Base-by-base conservation (phyloP, 2,329 filamentous ascomycete genomes). In the Talaromyces sp. region DNA sequence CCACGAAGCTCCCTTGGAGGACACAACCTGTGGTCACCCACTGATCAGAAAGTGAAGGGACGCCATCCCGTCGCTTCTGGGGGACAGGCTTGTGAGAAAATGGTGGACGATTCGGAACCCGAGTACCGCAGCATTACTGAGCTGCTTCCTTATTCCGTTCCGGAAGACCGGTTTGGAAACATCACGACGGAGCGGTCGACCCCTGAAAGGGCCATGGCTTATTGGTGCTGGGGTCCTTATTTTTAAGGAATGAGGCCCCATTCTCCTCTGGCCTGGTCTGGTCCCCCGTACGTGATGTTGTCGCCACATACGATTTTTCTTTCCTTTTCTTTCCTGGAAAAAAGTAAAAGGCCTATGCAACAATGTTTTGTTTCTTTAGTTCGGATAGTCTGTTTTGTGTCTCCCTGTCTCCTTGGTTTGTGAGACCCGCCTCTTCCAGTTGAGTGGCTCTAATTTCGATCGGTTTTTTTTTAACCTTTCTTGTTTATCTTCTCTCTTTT, bases 141-240 rank as follows among this genome's bases (percentile, higher is more conserved):
- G n/a, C 42, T 62, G 52, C 40, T 62, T 59, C 50, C 52, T 52
- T 52, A 44, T 44, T 62, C 61, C 23, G 12, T 62, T 6, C 56
- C 61, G 30, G 61, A 62, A 53, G 61, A 62, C 23, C 57, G 52
- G 18, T 51, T 42, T 56, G 61, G 61, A 12, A 62, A 62, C 52
- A 40, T 62, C 52, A 62, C 56, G 34, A 16, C 50, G 30, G 50
- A 53, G 50, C 50, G 44, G 9, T 47, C 9, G 16, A 12, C 18
- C 14, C 12, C 18, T 53, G 50, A 30, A 16, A 8, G 3, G 12
- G 18, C 18, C 28, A 30, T 33, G 50, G 18, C 18, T 7, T 18
- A 53, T n/a, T 53, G 50, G 28, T n/a, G 23, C 50, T 53, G 50
- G 27, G 14, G 12, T 31, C 6, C 30, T 31, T 53, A n/a, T 23